Conservation (phyloP, 116 monocot genomes). For the Zostera marina region DNA sequence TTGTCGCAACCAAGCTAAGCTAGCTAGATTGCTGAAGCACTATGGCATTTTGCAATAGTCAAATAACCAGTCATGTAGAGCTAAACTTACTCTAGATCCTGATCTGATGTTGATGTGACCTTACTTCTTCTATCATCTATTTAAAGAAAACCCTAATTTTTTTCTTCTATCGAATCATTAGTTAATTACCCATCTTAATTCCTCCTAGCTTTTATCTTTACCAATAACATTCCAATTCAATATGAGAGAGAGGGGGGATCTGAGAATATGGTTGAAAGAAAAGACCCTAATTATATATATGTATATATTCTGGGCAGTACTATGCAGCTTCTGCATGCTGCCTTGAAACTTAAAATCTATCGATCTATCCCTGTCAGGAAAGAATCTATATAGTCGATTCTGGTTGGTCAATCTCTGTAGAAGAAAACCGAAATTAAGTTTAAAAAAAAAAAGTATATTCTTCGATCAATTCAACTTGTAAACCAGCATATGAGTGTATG, state of each 20-base stretch:
- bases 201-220: conserved; percentile 51
- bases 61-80: no score
- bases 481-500: neutral
- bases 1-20: neutral
- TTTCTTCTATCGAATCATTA: no score
- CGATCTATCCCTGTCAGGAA: neutral
- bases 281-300: neutral
- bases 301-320: neutral
- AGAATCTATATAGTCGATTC: conserved; percentile 3
- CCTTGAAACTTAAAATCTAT: neutral
- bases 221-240: conserved; percentile 39
- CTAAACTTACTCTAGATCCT: neutral
- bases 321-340: neutral
- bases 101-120: conserved; percentile 26
- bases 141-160: neutral
- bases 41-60: no score
- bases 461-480: neutral
- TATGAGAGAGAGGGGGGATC: neutral
- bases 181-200: no score
- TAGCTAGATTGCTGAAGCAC: no score
- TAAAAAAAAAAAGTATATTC: neutral
- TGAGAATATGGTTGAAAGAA: neutral
- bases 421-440: neutral
- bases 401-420: no score
- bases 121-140: conserved; percentile 19